Conservation (phyloP, 2,329 filamentous ascomycete species). For the Xylaria sp. region DNA sequence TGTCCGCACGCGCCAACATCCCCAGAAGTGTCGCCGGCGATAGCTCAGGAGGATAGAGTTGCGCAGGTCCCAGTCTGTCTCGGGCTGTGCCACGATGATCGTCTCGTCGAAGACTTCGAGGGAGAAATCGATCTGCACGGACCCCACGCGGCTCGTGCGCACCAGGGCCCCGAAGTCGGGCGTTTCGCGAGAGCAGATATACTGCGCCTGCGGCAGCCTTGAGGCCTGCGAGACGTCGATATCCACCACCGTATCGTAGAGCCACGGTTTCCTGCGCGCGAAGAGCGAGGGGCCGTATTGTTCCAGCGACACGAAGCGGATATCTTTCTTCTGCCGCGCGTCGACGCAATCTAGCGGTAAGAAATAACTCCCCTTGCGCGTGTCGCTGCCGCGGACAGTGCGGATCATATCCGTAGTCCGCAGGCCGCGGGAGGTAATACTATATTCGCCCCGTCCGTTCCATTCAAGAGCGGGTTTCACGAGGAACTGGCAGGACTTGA, state of each 20-base stretch:
- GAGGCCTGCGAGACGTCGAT: slow-evolving; percentile 32
- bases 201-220: slow-evolving; percentile 30
- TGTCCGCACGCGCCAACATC: slow-evolving; percentile 31
- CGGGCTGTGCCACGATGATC: slow-evolving; percentile 28
- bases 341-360: slow-evolving; percentile 35
- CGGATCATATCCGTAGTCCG: slow-evolving; percentile 33
- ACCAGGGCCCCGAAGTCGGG: slow-evolving; percentile 29
- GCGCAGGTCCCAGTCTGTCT: slow-evolving; percentile 34
- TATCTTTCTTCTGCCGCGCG: slow-evolving; percentile 30
- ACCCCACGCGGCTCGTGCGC: slow-evolving; percentile 29
- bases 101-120: slow-evolving; percentile 31
- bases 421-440: slow-evolving; percentile 33
- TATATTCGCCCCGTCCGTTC: slow-evolving; percentile 34
- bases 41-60: slow-evolving; percentile 37
- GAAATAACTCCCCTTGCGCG: slow-evolving; percentile 33
- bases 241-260: slow-evolving; percentile 30
- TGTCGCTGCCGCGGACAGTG: slow-evolving; percentile 26
- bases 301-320: slow-evolving; percentile 32
- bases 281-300: slow-evolving; percentile 36
- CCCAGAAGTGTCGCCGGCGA: slow-evolving; percentile 35
- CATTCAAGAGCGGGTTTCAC: slow-evolving; percentile 33
- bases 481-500: slow-evolving; percentile 33
- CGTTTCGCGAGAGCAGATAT: slow-evolving; percentile 33
- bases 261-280: slow-evolving; percentile 31
- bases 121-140: slow-evolving; percentile 32